phyloP scores from a whole-genome alignment of 176 grass and related monocot genomes.

The Avena sativa region DNA sequence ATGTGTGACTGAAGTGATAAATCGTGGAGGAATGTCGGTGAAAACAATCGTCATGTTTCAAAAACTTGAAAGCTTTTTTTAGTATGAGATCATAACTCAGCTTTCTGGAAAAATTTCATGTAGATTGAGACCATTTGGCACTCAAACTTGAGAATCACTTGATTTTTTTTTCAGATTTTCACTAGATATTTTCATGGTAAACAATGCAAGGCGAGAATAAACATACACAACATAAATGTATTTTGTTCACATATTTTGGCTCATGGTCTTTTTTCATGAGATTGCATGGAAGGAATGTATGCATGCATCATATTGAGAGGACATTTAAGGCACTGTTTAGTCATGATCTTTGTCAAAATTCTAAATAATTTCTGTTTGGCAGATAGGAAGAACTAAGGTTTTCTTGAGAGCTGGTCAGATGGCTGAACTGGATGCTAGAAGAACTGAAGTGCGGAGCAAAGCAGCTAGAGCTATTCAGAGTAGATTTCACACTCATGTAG shows the following conservation, averaged over 20 bases:
- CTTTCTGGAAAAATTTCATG: not conserved
- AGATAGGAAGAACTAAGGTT: constrained; percentile 95
- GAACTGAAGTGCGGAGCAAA: constrained; percentile 77
- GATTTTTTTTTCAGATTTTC: not conserved
- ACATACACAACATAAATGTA: not conserved
- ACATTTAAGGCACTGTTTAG: constrained; percentile 8
- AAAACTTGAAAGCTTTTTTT: not conserved
- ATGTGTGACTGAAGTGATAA: constrained; percentile 25
- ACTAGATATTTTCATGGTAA: constrained; percentile 25
- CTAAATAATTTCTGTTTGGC: constrained; percentile 45
- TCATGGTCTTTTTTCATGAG: constrained; percentile 27
- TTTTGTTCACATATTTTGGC: constrained; percentile 5
- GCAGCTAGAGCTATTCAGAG: constrained; percentile 75
- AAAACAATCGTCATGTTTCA: not conserved
- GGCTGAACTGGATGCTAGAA: constrained; percentile 96
- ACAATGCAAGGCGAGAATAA: not conserved
- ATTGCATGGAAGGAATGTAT: constrained; percentile 17
- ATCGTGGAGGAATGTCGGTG: not conserved
- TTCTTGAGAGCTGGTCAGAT: constrained; percentile 96
- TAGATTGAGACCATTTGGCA: constrained; percentile 21
- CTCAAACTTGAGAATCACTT: constrained; percentile 1
- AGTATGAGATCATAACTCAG: not conserved
- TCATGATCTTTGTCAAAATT: not conserved
- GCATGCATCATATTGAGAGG: not conserved
- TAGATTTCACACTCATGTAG: constrained; percentile 70